These are phyloP conservation scores for Pichia cephalocereana DNA, from an alignment of 805 yeast species.

Conservation along the genomic window DNA sequence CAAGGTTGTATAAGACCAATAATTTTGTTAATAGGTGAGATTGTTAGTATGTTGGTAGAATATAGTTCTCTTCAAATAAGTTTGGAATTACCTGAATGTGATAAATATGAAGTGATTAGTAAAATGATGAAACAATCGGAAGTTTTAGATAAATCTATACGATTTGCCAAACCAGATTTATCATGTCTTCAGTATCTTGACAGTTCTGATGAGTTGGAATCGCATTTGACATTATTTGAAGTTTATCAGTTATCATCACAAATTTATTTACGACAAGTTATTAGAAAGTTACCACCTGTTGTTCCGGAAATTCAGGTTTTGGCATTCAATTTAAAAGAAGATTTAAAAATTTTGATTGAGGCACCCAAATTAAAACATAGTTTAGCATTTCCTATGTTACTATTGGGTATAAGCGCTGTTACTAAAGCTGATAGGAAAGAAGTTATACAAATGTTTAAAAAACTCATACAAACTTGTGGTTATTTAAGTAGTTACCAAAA, in stretches of 20 bases:
- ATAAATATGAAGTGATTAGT: constrained; percentile 13
- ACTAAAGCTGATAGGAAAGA: constrained; percentile 18
- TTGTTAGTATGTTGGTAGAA: constrained; percentile 24
- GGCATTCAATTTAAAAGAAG: constrained; percentile 12
- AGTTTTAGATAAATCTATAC: constrained; percentile 11
- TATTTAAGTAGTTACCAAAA: constrained; percentile 23
- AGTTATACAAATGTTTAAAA: constrained; percentile 19
- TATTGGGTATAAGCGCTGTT: constrained; percentile 28
- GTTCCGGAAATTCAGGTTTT: constrained; percentile 20
- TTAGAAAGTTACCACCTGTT: constrained; percentile 19
- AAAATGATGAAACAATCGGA: constrained; percentile 13
- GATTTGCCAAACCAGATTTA: constrained; percentile 15
- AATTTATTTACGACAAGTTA: constrained; percentile 19
- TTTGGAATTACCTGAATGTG: constrained; percentile 15
- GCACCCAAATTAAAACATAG: constrained; percentile 15
- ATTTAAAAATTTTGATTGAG: constrained; percentile 11
- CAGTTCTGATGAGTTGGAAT: constrained; percentile 18
- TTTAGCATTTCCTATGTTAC: constrained; percentile 31
- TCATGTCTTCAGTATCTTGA: constrained; percentile 12
- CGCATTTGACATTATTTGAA: constrained; percentile 29
- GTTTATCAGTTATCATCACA: constrained; percentile 23
- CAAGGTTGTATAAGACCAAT: constrained; percentile 35
- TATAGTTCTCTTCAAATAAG: constrained; percentile 14
- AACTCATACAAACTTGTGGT: constrained; percentile 25
- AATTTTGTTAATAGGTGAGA: constrained; percentile 29